Evolutionary conservation across 2,329 filamentous ascomycete genomes (phyloP).

Genomic region (Alternaria hordeiaustralica): DNA sequence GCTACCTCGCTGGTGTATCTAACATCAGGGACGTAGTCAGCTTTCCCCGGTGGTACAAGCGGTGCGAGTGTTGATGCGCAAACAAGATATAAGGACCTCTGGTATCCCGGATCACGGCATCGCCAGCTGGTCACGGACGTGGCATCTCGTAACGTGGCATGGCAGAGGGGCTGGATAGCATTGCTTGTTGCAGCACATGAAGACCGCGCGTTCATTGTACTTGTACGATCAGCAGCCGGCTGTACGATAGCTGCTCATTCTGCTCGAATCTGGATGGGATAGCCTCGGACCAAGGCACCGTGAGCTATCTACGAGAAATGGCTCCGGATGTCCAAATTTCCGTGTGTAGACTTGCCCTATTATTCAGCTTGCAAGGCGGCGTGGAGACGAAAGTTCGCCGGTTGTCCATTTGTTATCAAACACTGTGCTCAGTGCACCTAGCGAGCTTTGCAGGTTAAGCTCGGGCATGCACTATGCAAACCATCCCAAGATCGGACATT

Average conservation of each 20-base stretch:
- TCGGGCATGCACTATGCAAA: background rate
- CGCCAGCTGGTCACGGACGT: constrained; percentile 5
- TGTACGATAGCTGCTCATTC: constrained; percentile 1
- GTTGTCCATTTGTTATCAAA: background rate
- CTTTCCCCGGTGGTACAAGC: constrained; percentile 75
- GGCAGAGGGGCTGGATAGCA: constrained; percentile 3
- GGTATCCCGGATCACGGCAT: constrained; percentile 12
- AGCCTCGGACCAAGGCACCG: background rate
- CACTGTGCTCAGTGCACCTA: background rate
- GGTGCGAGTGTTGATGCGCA: constrained; percentile 57
- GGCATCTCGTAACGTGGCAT: constrained; percentile 12
- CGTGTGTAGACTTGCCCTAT: background rate
- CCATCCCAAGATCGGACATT: constrained; percentile 3
- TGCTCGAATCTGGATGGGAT: background rate
- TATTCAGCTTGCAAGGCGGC: background rate
- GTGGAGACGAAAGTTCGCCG: background rate
- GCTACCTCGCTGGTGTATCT: constrained; percentile 80
- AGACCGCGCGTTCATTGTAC: constrained; percentile 18
- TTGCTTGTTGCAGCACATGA: constrained; percentile 8
- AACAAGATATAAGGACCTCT: constrained; percentile 4
- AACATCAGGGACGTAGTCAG: constrained; percentile 86
- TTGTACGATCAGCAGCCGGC: constrained; percentile 24
- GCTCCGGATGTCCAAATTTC: background rate
- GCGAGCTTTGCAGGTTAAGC: background rate
- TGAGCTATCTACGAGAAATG: background rate